Percentiles rank a stretch among this genome's conserved stretches.
These are phyloP conservation scores for Fusarium anguioides DNA, from an alignment of 2,329 filamentous ascomycete genomes.

Conservation along the genomic window DNA sequence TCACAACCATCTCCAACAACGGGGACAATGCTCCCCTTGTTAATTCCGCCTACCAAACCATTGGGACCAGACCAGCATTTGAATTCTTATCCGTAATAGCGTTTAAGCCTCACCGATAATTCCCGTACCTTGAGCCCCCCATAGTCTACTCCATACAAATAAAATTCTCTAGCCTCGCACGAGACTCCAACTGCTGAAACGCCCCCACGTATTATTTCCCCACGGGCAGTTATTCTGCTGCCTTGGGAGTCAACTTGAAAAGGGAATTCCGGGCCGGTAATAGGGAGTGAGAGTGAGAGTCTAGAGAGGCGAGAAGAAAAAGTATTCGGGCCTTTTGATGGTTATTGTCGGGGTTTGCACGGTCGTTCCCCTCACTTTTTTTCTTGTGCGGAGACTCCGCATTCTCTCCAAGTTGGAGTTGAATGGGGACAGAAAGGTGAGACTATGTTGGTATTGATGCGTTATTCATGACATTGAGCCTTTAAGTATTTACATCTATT, in stretches of 20 bases:
- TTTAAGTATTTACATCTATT: neutral
- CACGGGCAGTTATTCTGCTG: constrained; percentile 26
- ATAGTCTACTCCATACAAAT: neutral
- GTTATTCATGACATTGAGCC: neutral
- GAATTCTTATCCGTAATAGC: neutral
- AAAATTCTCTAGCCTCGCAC: neutral
- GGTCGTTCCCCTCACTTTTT: constrained; percentile 16
- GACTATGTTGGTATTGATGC: neutral
- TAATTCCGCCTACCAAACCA: neutral
- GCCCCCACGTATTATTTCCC: constrained; percentile 13
- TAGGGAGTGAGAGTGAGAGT: too few species aligned
- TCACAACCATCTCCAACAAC: neutral
- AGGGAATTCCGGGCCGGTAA: neutral
- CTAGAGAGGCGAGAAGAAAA: too few species aligned
- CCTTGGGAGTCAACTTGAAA: neutral
- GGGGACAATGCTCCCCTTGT: neutral
- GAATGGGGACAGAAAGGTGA: neutral
- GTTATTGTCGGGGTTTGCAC: constrained; percentile 1
- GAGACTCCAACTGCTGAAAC: neutral
- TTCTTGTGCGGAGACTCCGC: constrained; percentile 35
- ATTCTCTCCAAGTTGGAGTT: constrained; percentile 31
- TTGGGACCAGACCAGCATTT: neutral
- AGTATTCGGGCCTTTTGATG: constrained; percentile 23
- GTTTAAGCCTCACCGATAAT: neutral
- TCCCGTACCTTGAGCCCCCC: neutral